Evolutionary conservation across 345 rosid species (phyloP).

Genomic region (Firmiana major): DNA sequence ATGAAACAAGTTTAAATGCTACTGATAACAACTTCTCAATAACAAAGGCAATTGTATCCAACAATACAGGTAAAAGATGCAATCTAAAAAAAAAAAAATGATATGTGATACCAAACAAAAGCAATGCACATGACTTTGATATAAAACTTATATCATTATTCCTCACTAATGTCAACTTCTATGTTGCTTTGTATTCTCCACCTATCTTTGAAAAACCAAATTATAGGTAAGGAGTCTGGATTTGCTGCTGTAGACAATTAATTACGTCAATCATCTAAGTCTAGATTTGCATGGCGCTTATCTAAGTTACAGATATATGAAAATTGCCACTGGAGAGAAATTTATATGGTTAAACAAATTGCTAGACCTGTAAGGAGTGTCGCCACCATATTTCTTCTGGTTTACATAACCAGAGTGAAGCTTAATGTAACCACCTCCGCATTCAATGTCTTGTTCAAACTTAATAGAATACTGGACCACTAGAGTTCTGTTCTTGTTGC

Average conservation of each 20-base stretch:
- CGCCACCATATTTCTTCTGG: conserved; percentile 99
- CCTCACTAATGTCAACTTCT: not conserved
- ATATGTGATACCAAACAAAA: not conserved
- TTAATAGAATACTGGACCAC: conserved; percentile 84
- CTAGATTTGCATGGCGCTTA: not conserved
- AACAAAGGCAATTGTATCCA: not conserved
- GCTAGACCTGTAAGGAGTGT: conserved; percentile 85
- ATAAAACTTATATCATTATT: not conserved
- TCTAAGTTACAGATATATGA: not conserved
- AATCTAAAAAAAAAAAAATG: not conserved
- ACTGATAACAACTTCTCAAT: not conserved
- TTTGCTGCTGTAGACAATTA: not conserved
- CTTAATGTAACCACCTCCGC: conserved; percentile 96
- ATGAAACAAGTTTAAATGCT: not conserved
- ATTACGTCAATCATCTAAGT: not conserved
- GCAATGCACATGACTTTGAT: not conserved
- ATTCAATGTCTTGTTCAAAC: conserved; percentile 88
- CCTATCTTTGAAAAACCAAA: not conserved
- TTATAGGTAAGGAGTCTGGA: not conserved
- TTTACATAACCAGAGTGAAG: conserved; percentile 91
- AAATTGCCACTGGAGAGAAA: not conserved
- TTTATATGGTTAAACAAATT: not conserved
- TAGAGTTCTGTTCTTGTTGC: conserved; percentile 80
- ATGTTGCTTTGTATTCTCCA: not conserved
- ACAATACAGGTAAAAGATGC: not conserved